phyloP scores from a whole-genome alignment of 352 stramenopile species.

The Phytophthora cryptogea region DNA sequence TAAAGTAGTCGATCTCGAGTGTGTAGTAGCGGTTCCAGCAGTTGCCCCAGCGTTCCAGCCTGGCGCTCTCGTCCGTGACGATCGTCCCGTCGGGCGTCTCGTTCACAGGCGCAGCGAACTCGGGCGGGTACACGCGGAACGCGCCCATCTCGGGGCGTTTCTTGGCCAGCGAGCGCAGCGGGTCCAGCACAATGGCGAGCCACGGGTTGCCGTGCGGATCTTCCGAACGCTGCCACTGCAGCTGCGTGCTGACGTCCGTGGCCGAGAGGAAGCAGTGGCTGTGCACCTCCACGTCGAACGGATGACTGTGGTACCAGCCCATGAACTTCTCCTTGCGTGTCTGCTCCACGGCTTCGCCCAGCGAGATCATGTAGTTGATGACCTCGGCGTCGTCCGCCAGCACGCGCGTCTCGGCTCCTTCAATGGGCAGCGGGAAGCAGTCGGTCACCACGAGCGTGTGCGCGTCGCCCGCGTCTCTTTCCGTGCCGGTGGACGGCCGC shows the following conservation, averaged over 20 bases:
- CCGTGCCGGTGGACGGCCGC: constrained; percentile 83
- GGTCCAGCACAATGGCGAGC: constrained; percentile 98
- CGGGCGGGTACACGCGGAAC: constrained; percentile 97
- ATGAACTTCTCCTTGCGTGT: constrained; percentile 98
- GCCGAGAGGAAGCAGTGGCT: constrained; percentile 98
- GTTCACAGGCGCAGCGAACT: constrained; percentile 93
- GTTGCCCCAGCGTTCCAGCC: constrained; percentile 96
- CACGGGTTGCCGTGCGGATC: constrained; percentile 96
- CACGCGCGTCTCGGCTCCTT: constrained; percentile 95
- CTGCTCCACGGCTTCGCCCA: constrained; percentile 94
- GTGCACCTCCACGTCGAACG: constrained; percentile 97
- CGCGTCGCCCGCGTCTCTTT: constrained; percentile 86
- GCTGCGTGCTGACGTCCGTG: constrained; percentile 97
- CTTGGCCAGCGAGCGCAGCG: constrained; percentile 93
- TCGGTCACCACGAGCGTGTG: constrained; percentile 97
- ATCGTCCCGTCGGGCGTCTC: constrained; percentile 96
- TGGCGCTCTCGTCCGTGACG: constrained; percentile 90
- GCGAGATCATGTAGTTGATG: constrained; percentile 99
- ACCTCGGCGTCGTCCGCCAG: constrained; percentile 97
- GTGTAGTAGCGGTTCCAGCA: constrained; percentile 91
- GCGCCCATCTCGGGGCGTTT: constrained; percentile 95
- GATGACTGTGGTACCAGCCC: constrained; percentile 99
- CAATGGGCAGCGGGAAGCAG: constrained; percentile 97
- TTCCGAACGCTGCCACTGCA: constrained; percentile 98
- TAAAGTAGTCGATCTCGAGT: constrained; percentile 96